Evolutionary conservation across 2,329 filamentous ascomycete genomes (phyloP).

Genomic region (Thelonectria blattea): DNA sequence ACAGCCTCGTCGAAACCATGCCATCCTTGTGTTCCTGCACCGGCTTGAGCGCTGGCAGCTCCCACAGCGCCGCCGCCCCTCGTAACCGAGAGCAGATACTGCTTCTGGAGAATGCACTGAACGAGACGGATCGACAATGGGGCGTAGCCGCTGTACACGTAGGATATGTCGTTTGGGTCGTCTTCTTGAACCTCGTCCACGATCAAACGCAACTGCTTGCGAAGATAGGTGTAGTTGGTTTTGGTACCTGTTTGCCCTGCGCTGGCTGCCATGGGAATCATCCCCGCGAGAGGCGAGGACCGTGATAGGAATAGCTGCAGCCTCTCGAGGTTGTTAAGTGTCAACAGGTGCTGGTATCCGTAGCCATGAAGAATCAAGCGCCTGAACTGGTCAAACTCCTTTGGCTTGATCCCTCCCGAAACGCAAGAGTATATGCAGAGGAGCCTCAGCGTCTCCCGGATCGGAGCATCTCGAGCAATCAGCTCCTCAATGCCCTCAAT

Average conservation of each 20-base stretch:
- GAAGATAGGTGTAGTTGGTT: constrained; percentile 88
- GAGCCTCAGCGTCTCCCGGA: constrained; percentile 82
- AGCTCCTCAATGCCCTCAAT: constrained; percentile 92
- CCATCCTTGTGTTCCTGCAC: constrained; percentile 79
- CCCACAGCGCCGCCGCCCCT: constrained; percentile 60
- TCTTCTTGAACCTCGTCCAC: constrained; percentile 97
- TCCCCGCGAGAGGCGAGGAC: constrained; percentile 77
- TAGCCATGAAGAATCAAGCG: constrained; percentile 89
- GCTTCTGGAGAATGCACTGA: constrained; percentile 91
- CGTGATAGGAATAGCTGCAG: constrained; percentile 83
- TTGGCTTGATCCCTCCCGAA: constrained; percentile 83
- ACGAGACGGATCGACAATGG: constrained; percentile 90
- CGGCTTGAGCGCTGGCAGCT: constrained; percentile 41
- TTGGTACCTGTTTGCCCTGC: constrained; percentile 66
- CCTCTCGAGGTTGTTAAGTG: constrained; percentile 86
- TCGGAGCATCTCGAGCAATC: constrained; percentile 83
- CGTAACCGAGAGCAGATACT: constrained; percentile 75
- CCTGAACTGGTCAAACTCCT: constrained; percentile 89
- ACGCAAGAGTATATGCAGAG: constrained; percentile 92
- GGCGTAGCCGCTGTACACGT: constrained; percentile 97
- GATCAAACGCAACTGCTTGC: constrained; percentile 86
- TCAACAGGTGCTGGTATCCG: constrained; percentile 92
- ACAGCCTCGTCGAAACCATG: constrained; percentile 91
- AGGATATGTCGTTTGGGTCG: constrained; percentile 93
- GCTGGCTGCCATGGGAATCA: constrained; percentile 74